Percentiles rank a stretch among this genome's conserved stretches.
Conservation (phyloP, 1,139 yeast genomes). For the Blastobotrys malaysiensis region DNA sequence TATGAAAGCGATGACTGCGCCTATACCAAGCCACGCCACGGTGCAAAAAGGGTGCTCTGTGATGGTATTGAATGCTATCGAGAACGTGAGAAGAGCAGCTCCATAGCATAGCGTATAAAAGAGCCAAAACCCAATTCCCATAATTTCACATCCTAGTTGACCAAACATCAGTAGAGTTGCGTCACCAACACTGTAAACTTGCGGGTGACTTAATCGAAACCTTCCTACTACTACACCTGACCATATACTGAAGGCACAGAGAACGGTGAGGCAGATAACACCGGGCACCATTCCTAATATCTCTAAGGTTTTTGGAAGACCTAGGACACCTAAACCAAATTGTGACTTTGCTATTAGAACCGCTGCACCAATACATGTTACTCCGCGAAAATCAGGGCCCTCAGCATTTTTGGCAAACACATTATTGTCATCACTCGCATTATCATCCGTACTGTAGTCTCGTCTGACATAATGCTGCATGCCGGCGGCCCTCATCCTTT, state of each 20-base stretch:
- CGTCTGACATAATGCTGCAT: neutral
- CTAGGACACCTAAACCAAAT: slow-evolving; percentile 13
- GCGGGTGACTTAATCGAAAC: slow-evolving; percentile 10
- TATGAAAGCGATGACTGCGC: slow-evolving; percentile 3
- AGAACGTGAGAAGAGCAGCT: slow-evolving; percentile 7
- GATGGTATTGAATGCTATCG: slow-evolving; percentile 8
- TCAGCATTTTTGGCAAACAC: slow-evolving; percentile 9
- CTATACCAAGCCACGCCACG: slow-evolving; percentile 8
- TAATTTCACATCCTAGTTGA: slow-evolving; percentile 6
- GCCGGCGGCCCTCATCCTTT: neutral
- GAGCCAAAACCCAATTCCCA: slow-evolving; percentile 10
- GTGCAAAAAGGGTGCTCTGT: slow-evolving; percentile 8
- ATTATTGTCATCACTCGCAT: neutral
- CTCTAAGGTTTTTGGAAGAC: slow-evolving; percentile 10
- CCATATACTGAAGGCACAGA: slow-evolving; percentile 10
- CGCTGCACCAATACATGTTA: slow-evolving; percentile 11
- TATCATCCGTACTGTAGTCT: neutral
- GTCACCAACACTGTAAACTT: slow-evolving; percentile 11
- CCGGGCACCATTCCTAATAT: slow-evolving; percentile 12
- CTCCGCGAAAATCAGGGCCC: slow-evolving; percentile 14
- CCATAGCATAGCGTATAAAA: slow-evolving; percentile 8
- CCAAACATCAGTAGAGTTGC: slow-evolving; percentile 11
- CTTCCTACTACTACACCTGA: slow-evolving; percentile 9
- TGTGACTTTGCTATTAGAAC: slow-evolving; percentile 12
- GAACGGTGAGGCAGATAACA: slow-evolving; percentile 4